A percentile compares a stretch with the other conserved stretches of the same genome.
phyloP scores from a whole-genome alignment of 805 yeast species.

The Teunomyces aglyptinius region DNA sequence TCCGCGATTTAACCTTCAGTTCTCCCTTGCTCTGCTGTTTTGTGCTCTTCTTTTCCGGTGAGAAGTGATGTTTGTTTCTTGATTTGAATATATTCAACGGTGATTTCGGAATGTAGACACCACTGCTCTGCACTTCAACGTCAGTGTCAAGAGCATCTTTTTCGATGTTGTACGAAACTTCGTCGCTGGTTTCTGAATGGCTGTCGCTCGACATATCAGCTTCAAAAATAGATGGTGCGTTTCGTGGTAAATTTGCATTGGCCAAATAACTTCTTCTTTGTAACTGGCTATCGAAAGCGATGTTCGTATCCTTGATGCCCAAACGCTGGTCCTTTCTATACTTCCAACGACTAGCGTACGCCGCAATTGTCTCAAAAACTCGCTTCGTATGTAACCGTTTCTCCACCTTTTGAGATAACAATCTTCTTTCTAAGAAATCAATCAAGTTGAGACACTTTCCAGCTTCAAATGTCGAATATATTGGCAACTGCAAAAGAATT shows the following conservation, averaged over 20 bases:
- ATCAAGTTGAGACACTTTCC: constrained; percentile 72
- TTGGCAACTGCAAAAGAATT: constrained; percentile 64
- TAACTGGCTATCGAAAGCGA: constrained; percentile 23
- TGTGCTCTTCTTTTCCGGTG: background rate
- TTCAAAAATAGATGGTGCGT: constrained; percentile 15
- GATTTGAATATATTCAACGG: constrained; percentile 24
- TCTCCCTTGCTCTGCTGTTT: background rate
- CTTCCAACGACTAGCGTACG: constrained; percentile 48
- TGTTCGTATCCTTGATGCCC: constrained; percentile 26
- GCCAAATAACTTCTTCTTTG: constrained; percentile 27
- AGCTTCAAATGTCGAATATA: constrained; percentile 74
- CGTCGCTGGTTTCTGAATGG: constrained; percentile 2
- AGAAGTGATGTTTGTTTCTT: constrained; percentile 10
- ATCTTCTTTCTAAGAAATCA: constrained; percentile 64
- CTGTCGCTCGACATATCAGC: constrained; percentile 7
- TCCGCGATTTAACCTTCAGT: constrained; percentile 1
- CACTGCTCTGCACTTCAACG: constrained; percentile 10
- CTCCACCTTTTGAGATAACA: constrained; percentile 56
- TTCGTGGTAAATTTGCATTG: constrained; percentile 15
- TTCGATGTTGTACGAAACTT: constrained; percentile 8
- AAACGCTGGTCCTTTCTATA: constrained; percentile 30
- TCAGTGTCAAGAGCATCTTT: background rate
- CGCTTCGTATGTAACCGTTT: constrained; percentile 41
- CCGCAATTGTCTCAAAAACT: constrained; percentile 46
- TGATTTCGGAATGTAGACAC: constrained; percentile 31